Evolutionary conservation across 2,329 filamentous ascomycete species (phyloP).

Genomic region (Elsinoe perseae): DNA sequence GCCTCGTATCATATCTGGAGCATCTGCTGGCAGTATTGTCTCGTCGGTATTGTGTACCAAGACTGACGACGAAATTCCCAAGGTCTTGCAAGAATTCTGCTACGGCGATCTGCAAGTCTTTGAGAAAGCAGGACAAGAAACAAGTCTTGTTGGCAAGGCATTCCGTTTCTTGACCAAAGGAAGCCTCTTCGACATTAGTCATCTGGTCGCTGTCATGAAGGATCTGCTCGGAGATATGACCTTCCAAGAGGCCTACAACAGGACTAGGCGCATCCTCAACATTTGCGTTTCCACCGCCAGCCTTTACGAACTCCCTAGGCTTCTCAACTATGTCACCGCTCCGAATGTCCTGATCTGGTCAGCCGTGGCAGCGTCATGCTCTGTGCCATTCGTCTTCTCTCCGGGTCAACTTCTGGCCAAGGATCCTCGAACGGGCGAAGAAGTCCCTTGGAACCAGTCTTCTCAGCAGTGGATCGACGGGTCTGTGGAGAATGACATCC

Average conservation of each 20-base stretch:
- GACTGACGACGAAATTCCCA: slow-evolving; percentile 69
- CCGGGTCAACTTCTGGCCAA: slow-evolving; percentile 74
- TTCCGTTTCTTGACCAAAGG: slow-evolving; percentile 70
- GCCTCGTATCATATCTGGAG: slow-evolving; percentile 78
- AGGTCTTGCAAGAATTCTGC: slow-evolving; percentile 61
- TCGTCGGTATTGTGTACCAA: slow-evolving; percentile 70
- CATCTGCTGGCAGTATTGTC: slow-evolving; percentile 81
- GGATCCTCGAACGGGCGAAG: slow-evolving; percentile 68
- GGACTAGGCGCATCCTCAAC: slow-evolving; percentile 85
- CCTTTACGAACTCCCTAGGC: slow-evolving; percentile 74
- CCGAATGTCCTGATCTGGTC: slow-evolving; percentile 96
- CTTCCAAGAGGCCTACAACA: slow-evolving; percentile 91
- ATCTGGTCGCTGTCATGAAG: slow-evolving; percentile 75
- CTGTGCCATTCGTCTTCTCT: slow-evolving; percentile 78
- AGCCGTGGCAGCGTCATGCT: slow-evolving; percentile 90
- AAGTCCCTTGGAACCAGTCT: slow-evolving; percentile 76
- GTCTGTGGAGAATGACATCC: slow-evolving; percentile 88
- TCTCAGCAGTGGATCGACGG: slow-evolving; percentile 87
- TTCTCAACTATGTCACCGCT: slow-evolving; percentile 88
- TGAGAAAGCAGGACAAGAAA: slow-evolving; percentile 51
- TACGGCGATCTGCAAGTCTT: slow-evolving; percentile 78
- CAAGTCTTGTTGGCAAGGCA: slow-evolving; percentile 61
- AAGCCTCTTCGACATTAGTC: slow-evolving; percentile 74
- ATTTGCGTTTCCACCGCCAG: slow-evolving; percentile 87
- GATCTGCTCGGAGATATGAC: slow-evolving; percentile 78